Evolutionary conservation across 2,329 filamentous ascomycete species (phyloP).

Genomic region (Stagonosporopsis tanaceti): DNA sequence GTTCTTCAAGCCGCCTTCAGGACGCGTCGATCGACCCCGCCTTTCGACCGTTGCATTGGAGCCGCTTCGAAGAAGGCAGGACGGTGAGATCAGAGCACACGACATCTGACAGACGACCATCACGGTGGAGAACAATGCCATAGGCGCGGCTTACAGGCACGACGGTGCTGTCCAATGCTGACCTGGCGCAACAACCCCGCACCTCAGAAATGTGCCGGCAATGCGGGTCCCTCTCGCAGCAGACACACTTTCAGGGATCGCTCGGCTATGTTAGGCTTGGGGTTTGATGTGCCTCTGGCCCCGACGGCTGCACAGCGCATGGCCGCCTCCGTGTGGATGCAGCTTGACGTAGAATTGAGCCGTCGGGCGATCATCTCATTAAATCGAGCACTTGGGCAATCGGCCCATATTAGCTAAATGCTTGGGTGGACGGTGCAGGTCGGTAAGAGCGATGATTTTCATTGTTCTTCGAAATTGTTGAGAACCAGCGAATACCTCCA

Average conservation of each 20-base stretch:
- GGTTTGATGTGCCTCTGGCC: conserved; percentile 3
- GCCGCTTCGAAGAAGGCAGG: conserved; percentile 8
- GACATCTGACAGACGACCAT: neutral
- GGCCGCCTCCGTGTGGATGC: conserved; percentile 6
- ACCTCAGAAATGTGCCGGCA: conserved; percentile 13
- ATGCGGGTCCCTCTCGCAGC: conserved; percentile 3
- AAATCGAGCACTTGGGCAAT: neutral
- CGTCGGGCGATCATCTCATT: conserved; percentile 5
- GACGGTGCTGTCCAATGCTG: conserved; percentile 10
- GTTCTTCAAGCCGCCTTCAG: conserved; percentile 15
- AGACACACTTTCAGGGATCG: conserved; percentile 8
- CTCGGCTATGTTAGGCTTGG: conserved; percentile 8
- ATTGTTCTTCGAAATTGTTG: conserved; percentile 11
- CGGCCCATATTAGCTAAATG: conserved; percentile 3
- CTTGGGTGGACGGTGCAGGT: neutral
- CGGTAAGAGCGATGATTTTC: conserved; percentile 8
- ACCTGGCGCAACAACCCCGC: conserved; percentile 27
- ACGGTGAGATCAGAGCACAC: conserved; percentile 1
- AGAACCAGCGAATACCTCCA: neutral
- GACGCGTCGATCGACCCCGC: conserved; percentile 32
- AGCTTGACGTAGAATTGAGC: conserved; percentile 15
- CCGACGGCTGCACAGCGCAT: conserved; percentile 8
- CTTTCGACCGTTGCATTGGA: conserved; percentile 22
- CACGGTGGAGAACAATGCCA: neutral
- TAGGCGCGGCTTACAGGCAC: neutral